Base-by-base conservation (phyloP, 2,329 filamentous ascomycete species). In the Monilinia aucupariae region DNA sequence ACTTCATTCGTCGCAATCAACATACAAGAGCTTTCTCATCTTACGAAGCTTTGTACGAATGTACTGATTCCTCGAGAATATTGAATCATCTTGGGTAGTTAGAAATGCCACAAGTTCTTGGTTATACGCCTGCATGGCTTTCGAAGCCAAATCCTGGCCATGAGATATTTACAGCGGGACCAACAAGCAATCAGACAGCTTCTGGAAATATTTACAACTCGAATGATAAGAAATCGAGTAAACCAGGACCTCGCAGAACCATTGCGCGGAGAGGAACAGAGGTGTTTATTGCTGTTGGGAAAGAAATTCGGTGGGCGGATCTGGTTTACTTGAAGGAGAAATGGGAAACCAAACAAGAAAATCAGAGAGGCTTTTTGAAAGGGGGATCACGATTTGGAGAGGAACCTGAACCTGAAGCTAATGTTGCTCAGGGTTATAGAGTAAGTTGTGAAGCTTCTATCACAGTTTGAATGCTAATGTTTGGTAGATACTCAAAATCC, bases 301-400 rank as follows among this genome's bases (percentile, higher is more conserved):
- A 89, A 70, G 91, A 97, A 75, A 89, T 99, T 65, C 84, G 92
- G 75, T 99, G 94, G 92, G 88, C 90, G 12, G 91, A 96, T 76
- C 78, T 99, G 62, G 85, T 86, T 59, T 85, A 87, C 64, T 75
- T 97, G 71, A 96, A 96, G 78, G 89, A 86, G 65, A 73, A 74
- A 59, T 82, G 78, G 76, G 77, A 79, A 61, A 73, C 79, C 34
- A 77, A 76, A 61, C 41, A 71, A 64, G 61, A 71, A 55, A 66
- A 64, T 45, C 63, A 63, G 61, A 69, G 67, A 25, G 54, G 58
- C 13, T 58, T 65, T 41, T 30, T 59, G 6, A 69, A 64, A 58
- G 64, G 65, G 39, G 70, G 62, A 62, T 61, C 50, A 32, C 66
- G 62, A 64, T 64, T 62, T n/a, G 63, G 48, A 17, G 41, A 43